Evolutionary conservation across 2,329 filamentous ascomycete species (phyloP).

Genomic region (Paraphoma sp.): DNA sequence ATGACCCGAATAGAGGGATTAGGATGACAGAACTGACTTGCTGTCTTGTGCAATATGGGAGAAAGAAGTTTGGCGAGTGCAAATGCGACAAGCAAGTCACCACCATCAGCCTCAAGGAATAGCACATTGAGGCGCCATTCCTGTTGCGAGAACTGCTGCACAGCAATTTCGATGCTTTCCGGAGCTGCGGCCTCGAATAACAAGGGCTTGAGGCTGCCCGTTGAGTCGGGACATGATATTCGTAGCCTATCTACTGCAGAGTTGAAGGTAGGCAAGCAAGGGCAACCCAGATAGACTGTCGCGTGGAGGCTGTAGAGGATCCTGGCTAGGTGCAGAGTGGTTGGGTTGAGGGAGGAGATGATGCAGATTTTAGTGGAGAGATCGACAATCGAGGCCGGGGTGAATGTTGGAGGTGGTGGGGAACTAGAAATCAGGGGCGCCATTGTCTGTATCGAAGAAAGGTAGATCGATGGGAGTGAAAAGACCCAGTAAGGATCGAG

Average conservation of each 20-base stretch:
- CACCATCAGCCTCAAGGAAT: slow-evolving; percentile 20
- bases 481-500: too few relatives aligned
- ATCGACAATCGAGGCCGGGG: slow-evolving; percentile 52
- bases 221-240: slow-evolving; percentile 39
- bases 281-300: slow-evolving; percentile 59
- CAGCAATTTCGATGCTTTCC: slow-evolving; percentile 30
- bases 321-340: slow-evolving; percentile 57
- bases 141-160: slow-evolving; percentile 8
- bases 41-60: slow-evolving; percentile 9
- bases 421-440: slow-evolving; percentile 10
- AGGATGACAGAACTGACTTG: slow-evolving; percentile 17
- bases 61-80: slow-evolving; percentile 14
- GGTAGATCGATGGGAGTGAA: too few relatives aligned
- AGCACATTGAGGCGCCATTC: slow-evolving; percentile 53
- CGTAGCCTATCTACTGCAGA: slow-evolving; percentile 54
- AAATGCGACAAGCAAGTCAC: slow-evolving; percentile 15
- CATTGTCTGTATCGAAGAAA: neutral
- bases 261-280: slow-evolving; percentile 30
- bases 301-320: slow-evolving; percentile 62
- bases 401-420: slow-evolving; percentile 50
- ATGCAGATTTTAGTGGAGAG: slow-evolving; percentile 56
- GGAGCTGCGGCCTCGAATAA: slow-evolving; percentile 48
- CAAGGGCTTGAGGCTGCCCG: slow-evolving; percentile 25
- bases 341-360: slow-evolving; percentile 55
- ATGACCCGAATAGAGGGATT: slow-evolving; percentile 19